Evolutionary conservation across 495 filamentous ascomycete genomes (phyloP).

Genomic region (Annulohypoxylon moriforme): DNA sequence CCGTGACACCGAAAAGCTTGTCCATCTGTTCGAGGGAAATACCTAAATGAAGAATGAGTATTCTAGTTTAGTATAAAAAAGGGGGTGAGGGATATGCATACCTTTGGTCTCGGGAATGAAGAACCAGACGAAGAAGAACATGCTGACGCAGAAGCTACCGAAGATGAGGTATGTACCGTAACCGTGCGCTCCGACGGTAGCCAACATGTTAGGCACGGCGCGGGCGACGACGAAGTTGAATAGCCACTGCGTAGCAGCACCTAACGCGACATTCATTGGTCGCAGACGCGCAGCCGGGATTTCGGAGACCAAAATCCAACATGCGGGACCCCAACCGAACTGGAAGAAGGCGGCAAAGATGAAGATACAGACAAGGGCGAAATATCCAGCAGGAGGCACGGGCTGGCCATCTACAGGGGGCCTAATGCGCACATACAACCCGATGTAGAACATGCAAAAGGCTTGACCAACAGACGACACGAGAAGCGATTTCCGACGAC

Average conservation of each 20-base stretch:
- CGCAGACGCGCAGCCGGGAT: constrained; percentile 79
- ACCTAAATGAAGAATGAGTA: constrained; percentile 48
- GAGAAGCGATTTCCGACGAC: constrained; percentile 75
- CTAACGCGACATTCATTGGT: constrained; percentile 75
- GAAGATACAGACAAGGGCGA: constrained; percentile 77
- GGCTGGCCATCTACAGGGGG: constrained; percentile 64
- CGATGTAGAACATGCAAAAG: constrained; percentile 82
- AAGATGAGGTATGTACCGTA: constrained; percentile 70
- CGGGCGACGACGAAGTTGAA: constrained; percentile 78
- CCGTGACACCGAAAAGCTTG: constrained; percentile 60
- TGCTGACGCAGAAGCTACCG: constrained; percentile 72
- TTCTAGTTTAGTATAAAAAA: constrained; percentile 53
- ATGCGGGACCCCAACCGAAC: constrained; percentile 82
- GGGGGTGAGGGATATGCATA: constrained; percentile 60
- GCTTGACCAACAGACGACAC: constrained; percentile 78
- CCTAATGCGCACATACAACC: constrained; percentile 78
- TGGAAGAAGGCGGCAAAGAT: constrained; percentile 81
- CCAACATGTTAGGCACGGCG: constrained; percentile 72
- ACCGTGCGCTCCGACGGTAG: constrained; percentile 69
- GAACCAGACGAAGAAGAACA: constrained; percentile 77
- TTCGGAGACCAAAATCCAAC: constrained; percentile 81
- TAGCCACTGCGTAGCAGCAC: constrained; percentile 76
- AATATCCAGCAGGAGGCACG: constrained; percentile 63
- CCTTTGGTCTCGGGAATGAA: constrained; percentile 81
- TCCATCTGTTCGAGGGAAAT: constrained; percentile 66